Evolutionary conservation across 2,329 filamentous ascomycete genomes (phyloP).

Genomic region (Macrophomina phaseolina): DNA sequence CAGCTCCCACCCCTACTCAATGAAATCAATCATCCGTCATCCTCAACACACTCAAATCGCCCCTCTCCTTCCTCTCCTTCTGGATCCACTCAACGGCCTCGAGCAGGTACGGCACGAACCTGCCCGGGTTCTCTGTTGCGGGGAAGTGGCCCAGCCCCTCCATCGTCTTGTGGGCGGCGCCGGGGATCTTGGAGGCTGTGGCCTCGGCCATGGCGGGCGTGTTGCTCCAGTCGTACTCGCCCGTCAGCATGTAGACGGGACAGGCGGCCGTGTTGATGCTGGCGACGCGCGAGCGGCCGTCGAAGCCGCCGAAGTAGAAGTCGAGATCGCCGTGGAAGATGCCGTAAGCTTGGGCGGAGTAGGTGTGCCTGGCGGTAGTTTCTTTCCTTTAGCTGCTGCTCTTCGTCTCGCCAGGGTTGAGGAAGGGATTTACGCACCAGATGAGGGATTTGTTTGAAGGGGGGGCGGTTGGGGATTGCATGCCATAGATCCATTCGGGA

Average conservation of each 20-base stretch:
- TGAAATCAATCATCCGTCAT: constrained; percentile 26
- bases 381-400: too few species aligned
- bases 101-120: constrained; percentile 47
- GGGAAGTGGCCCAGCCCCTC: constrained; percentile 56
- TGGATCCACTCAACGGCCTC: constrained; percentile 48
- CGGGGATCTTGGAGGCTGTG: constrained; percentile 55
- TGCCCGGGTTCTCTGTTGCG: constrained; percentile 51
- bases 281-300: constrained; percentile 52
- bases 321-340: constrained; percentile 60
- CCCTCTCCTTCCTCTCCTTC: constrained; percentile 26
- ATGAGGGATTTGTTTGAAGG: constrained; percentile 54
- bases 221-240: constrained; percentile 57
- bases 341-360: constrained; percentile 57
- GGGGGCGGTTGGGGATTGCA: constrained; percentile 55
- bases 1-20: neutral
- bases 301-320: constrained; percentile 59
- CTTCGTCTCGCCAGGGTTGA: too few species aligned
- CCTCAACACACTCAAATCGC: constrained; percentile 21
- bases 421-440: constrained; percentile 35
- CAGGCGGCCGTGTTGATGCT: constrained; percentile 56
- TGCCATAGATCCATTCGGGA: constrained; percentile 57
- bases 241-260: constrained; percentile 58
- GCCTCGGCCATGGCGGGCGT: constrained; percentile 54
- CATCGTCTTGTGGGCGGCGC: constrained; percentile 53
- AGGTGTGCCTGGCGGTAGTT: constrained; percentile 45